These are phyloP conservation scores for Apiospora saccharicola DNA, from an alignment of 2,329 filamentous ascomycete genomes.

Conservation along the genomic window DNA sequence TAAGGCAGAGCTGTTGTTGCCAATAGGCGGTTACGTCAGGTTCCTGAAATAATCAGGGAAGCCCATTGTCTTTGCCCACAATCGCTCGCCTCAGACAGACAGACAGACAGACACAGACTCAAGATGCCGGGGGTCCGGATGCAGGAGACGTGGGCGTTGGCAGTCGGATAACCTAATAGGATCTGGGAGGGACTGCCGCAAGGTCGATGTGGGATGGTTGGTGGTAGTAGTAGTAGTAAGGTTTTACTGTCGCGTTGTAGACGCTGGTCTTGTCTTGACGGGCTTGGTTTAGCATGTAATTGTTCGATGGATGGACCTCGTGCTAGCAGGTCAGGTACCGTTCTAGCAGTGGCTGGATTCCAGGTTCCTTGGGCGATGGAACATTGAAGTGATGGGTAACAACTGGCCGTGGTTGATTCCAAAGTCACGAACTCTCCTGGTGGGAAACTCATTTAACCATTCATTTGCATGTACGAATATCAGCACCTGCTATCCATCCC, in stretches of 20 bases:
- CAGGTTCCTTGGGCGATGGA: not conserved
- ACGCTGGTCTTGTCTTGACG: conserved; percentile 7
- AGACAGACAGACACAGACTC: not conserved
- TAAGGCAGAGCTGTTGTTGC: conserved; percentile 7
- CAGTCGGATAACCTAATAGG: conserved; percentile 18
- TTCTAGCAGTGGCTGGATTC: not conserved
- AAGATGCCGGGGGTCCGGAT: conserved; percentile 16
- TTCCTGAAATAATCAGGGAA: conserved; percentile 21
- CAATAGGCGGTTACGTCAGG: conserved; percentile 23
- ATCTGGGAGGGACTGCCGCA: conserved; percentile 11
- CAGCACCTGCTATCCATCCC: not conserved
- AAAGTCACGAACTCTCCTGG: not conserved
- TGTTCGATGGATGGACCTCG: not conserved
- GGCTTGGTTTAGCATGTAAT: conserved; percentile 1
- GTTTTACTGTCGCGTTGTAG: conserved; percentile 21
- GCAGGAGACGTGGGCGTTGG: not conserved
- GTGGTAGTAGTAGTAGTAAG: conserved; percentile 15
- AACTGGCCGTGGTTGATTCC: not conserved
- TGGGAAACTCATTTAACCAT: conserved; percentile 17
- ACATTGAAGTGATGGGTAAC: not conserved
- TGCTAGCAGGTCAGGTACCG: not conserved
- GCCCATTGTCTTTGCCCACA: conserved; percentile 25
- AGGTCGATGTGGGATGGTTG: conserved; percentile 18
- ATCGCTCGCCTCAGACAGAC: conserved; percentile 3
- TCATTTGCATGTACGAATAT: not conserved